Evolutionary conservation across 352 stramenopile genomes (phyloP).

Genomic region (Globisporangium abappressorium): DNA sequence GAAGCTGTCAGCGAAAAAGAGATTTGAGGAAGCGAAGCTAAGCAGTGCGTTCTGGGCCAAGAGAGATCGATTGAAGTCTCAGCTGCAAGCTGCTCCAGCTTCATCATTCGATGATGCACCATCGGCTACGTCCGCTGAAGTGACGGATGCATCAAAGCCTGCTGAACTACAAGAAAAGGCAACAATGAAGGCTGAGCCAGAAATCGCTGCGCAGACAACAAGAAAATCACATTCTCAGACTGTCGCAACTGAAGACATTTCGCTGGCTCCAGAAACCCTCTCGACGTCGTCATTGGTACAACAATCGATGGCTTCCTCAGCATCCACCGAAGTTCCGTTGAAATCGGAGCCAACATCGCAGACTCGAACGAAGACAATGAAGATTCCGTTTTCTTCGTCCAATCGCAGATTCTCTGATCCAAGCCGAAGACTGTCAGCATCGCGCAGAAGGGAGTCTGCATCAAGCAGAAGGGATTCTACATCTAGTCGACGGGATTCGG

Average conservation of each 20-base stretch:
- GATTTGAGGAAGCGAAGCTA: constrained; percentile 73
- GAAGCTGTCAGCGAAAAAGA: constrained; percentile 70
- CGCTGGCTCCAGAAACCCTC: not conserved
- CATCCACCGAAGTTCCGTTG: not conserved
- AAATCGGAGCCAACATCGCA: constrained; percentile 5
- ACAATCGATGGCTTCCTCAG: not conserved
- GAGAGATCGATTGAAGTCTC: constrained; percentile 45
- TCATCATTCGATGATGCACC: not conserved
- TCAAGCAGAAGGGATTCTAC: constrained; percentile 12
- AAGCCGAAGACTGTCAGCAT: constrained; percentile 7
- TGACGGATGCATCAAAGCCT: not conserved
- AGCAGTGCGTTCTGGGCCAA: constrained; percentile 62
- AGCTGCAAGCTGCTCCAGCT: constrained; percentile 20
- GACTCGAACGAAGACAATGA: constrained; percentile 1
- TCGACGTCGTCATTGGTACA: not conserved
- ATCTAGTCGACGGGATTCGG: constrained; percentile 8
- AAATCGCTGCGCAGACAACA: not conserved
- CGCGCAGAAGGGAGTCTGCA: constrained; percentile 5
- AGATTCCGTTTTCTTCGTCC: constrained; percentile 15
- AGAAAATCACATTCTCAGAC: not conserved
- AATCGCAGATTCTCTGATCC: constrained; percentile 16
- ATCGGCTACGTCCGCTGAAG: not conserved
- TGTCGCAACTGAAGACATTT: not conserved
- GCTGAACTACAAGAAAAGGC: constrained; percentile 2
- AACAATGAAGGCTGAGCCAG: constrained; percentile 10